These are phyloP conservation scores for Termitomyces eurrhizus DNA, from an alignment of 768 basidiomycete genomes.

Conservation along the genomic window DNA sequence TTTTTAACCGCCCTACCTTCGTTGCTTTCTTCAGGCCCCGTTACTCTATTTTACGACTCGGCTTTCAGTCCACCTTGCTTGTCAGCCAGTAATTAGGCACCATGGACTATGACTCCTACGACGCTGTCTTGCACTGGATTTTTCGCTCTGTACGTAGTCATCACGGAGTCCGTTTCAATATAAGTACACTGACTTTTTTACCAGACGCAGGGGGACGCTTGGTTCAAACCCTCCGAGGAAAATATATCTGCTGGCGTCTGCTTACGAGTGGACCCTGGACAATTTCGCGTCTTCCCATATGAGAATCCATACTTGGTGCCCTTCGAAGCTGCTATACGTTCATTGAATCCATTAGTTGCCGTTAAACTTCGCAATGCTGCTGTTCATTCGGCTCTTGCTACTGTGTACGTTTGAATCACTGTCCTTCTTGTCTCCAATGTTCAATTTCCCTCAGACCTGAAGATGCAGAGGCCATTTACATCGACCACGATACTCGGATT, in stretches of 20 bases:
- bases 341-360: conserved; percentile 79
- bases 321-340: conserved; percentile 75
- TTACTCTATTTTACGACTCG: conserved; percentile 32
- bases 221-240: conserved; percentile 85
- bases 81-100: conserved; percentile 29
- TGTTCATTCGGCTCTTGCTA: conserved; percentile 72
- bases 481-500: conserved; percentile 80
- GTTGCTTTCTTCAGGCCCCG: conserved; percentile 24
- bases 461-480: conserved; percentile 57
- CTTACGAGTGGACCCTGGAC: conserved; percentile 60
- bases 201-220: conserved; percentile 77
- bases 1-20: conserved; percentile 34
- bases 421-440: not conserved
- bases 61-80: conserved; percentile 23
- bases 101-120: conserved; percentile 80
- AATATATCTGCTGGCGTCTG: conserved; percentile 79
- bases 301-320: conserved; percentile 77
- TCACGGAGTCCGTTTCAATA: not conserved
- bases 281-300: conserved; percentile 82
- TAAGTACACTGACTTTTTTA: conserved; percentile 13
- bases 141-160: conserved; percentile 60
- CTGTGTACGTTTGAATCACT: conserved; percentile 44
- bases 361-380: conserved; percentile 79
- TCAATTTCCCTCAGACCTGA: conserved; percentile 40
- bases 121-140: conserved; percentile 76